These are phyloP conservation scores for Podospora appendiculata DNA, from an alignment of 495 filamentous ascomycete genomes.

Conservation along the genomic window DNA sequence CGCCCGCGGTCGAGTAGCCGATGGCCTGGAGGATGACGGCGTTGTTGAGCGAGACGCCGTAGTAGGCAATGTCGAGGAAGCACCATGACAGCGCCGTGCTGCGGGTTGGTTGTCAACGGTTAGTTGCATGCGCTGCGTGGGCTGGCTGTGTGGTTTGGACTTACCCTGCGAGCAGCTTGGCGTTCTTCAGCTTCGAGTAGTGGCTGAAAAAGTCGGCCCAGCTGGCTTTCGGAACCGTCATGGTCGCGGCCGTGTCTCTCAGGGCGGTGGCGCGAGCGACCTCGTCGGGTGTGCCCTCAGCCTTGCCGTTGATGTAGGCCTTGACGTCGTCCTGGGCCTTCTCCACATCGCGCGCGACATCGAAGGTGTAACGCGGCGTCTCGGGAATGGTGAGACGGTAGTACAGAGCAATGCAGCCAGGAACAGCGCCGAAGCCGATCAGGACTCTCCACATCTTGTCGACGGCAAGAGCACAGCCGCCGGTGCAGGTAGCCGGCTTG, in stretches of 20 bases:
- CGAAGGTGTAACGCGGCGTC: slow-evolving; percentile 67
- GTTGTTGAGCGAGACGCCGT: slow-evolving; percentile 70
- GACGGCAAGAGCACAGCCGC: slow-evolving; percentile 58
- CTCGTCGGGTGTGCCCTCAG: slow-evolving; percentile 56
- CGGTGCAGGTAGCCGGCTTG: slow-evolving; percentile 45
- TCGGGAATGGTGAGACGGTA: slow-evolving; percentile 86
- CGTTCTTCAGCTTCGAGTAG: slow-evolving; percentile 60
- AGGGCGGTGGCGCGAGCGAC: slow-evolving; percentile 45
- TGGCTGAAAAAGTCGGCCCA: slow-evolving; percentile 56
- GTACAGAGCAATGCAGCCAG: slow-evolving; percentile 68
- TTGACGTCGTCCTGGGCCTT: slow-evolving; percentile 59
- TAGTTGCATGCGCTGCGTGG: background rate
- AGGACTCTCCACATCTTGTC: slow-evolving; percentile 83
- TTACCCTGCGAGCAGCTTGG: slow-evolving; percentile 54
- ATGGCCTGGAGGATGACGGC: slow-evolving; percentile 59
- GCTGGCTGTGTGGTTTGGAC: background rate
- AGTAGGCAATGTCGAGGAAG: slow-evolving; percentile 54
- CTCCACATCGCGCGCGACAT: slow-evolving; percentile 68
- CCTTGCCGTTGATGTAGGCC: slow-evolving; percentile 51
- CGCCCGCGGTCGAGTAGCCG: slow-evolving; percentile 51
- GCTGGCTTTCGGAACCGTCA: slow-evolving; percentile 55
- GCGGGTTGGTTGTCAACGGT: background rate
- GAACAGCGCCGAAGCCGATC: slow-evolving; percentile 74
- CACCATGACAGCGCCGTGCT: slow-evolving; percentile 75
- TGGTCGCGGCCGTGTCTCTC: slow-evolving; percentile 32